Percentiles rank a stretch among this genome's conserved stretches.
These are phyloP conservation scores for Phyllostachys edulis DNA, from an alignment of 176 grass and related monocot species.

Conservation along the genomic window DNA sequence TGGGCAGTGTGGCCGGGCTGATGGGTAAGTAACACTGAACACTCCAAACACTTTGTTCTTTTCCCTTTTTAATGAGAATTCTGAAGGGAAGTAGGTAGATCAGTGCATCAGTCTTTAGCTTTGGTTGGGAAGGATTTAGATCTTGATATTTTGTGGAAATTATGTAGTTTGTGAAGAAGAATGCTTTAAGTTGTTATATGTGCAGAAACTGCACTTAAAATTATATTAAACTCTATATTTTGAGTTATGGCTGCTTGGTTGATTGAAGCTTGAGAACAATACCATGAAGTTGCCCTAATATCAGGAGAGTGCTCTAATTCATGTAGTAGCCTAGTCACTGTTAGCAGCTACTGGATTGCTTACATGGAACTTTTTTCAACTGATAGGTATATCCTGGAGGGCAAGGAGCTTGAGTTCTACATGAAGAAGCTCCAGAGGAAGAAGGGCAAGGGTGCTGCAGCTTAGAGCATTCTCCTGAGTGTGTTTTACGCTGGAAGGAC, in stretches of 20 bases:
- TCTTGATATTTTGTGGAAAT: not conserved
- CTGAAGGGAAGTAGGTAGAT: not conserved
- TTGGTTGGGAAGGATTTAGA: not conserved
- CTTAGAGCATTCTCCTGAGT: conserved; percentile 29
- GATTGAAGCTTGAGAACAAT: not conserved
- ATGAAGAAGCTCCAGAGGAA: conserved; percentile 91
- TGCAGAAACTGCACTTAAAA: not conserved
- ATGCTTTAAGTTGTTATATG: not conserved
- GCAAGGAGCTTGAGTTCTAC: conserved; percentile 89
- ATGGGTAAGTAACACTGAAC: conserved; percentile 45
- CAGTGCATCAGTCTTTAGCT: not conserved
- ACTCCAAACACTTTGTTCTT: not conserved
- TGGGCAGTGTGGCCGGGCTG: conserved; percentile 83
- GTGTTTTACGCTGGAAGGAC: not conserved
- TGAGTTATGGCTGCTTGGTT: not conserved
- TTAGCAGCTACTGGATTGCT: not conserved
- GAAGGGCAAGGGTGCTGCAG: conserved; percentile 77
- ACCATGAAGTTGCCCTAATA: not conserved
- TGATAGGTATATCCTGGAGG: conserved; percentile 80
- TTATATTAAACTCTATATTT: not conserved
- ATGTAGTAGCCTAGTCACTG: not conserved
- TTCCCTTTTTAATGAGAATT: not conserved
- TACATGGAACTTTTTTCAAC: not conserved
- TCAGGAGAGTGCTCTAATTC: no score
- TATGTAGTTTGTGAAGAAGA: not conserved